Evolutionary conservation across 371 early-diverging fungal species (phyloP).

Genomic region (Mucor plumbeus): DNA sequence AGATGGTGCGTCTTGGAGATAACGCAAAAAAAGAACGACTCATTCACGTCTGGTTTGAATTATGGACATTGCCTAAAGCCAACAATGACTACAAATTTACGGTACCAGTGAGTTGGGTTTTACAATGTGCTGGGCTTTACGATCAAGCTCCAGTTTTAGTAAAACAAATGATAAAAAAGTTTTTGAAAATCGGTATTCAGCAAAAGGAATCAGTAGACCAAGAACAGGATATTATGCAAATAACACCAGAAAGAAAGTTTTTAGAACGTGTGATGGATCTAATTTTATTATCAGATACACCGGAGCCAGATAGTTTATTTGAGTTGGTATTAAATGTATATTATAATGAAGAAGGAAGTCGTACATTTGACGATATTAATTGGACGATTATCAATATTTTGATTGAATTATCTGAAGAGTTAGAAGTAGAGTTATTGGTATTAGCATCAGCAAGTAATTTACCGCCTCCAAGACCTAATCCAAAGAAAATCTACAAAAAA

Average conservation of each 20-base stretch:
- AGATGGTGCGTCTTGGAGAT: slow-evolving; percentile 38
- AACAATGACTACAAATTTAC: slow-evolving; percentile 21
- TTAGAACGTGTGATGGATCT: slow-evolving; percentile 37
- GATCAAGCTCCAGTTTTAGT: slow-evolving; percentile 46
- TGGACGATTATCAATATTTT: slow-evolving; percentile 23
- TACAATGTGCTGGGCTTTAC: slow-evolving; percentile 45
- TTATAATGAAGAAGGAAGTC: neutral
- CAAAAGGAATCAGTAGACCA: neutral
- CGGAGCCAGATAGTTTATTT: slow-evolving; percentile 40
- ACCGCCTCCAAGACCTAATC: neutral
- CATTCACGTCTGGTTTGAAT: slow-evolving; percentile 32
- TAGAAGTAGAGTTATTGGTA: slow-evolving; percentile 19
- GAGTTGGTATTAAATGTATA: slow-evolving; percentile 29
- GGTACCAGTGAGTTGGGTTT: slow-evolving; percentile 41
- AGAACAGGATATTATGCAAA: neutral
- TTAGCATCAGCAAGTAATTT: neutral
- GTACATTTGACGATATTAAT: slow-evolving; percentile 14
- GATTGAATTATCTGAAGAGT: slow-evolving; percentile 33
- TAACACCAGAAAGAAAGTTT: slow-evolving; percentile 17
- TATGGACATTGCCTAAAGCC: slow-evolving; percentile 27
- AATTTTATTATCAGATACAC: slow-evolving; percentile 41
- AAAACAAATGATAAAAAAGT: slow-evolving; percentile 40
- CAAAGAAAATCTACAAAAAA: neutral
- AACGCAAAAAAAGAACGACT: slow-evolving; percentile 27
- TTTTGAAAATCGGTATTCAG: slow-evolving; percentile 27